These are phyloP conservation scores for Cyclotella atomus DNA, from an alignment of 108 stramenopile genomes.

Conservation along the genomic window DNA sequence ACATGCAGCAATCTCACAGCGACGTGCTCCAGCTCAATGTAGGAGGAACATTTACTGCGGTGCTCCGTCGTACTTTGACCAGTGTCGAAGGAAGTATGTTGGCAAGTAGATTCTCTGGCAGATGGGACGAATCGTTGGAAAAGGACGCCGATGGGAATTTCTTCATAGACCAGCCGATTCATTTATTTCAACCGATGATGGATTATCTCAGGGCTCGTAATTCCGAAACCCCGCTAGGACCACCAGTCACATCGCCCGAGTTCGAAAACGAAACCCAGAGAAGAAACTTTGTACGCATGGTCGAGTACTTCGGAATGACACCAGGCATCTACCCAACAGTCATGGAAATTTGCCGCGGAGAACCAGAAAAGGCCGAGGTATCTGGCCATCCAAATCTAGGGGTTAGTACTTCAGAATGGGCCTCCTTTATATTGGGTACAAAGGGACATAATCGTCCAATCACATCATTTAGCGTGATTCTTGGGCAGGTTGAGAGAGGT, in stretches of 20 bases:
- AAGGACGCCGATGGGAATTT: conserved; percentile 65
- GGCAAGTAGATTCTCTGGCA: conserved; percentile 63
- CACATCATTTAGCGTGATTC: conserved; percentile 45
- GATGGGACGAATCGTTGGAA: conserved; percentile 66
- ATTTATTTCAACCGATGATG: conserved; percentile 54
- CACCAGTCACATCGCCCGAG: conserved; percentile 44
- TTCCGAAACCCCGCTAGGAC: conserved; percentile 38
- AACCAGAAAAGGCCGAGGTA: conserved; percentile 35
- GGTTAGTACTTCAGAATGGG: conserved; percentile 39
- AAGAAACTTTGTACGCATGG: conserved; percentile 60
- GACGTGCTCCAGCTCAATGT: conserved; percentile 74
- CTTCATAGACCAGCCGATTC: conserved; percentile 63
- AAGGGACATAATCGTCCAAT: conserved; percentile 51
- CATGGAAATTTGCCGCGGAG: conserved; percentile 50
- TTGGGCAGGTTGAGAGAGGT: conserved; percentile 49
- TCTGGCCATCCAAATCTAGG: conserved; percentile 35
- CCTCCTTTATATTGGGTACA: conserved; percentile 47
- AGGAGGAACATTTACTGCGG: conserved; percentile 54
- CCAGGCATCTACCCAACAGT: conserved; percentile 55
- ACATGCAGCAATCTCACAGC: conserved; percentile 14
- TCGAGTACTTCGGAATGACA: conserved; percentile 65
- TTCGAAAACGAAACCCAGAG: conserved; percentile 31
- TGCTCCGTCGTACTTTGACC: conserved; percentile 66
- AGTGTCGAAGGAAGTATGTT: conserved; percentile 63
- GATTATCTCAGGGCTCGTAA: conserved; percentile 55